phyloP scores from a whole-genome alignment of 2,329 filamentous ascomycete species.

The Chaetothyriales sp. region DNA sequence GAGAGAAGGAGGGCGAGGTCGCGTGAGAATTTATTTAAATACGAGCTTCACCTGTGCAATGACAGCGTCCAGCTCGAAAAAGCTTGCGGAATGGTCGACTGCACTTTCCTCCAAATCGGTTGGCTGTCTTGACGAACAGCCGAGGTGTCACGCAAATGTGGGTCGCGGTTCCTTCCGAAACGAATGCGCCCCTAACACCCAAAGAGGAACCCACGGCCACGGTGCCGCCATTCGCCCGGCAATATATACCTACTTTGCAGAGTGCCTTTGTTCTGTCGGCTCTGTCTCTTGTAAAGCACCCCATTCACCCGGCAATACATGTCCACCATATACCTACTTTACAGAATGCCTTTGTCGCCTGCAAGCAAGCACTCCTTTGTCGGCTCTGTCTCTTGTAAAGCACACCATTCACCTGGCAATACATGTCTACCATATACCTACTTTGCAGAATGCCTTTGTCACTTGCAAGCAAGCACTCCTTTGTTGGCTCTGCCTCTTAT shows the following conservation, averaged over 20 bases:
- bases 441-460: too few relatives aligned
- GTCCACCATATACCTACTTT: too few relatives aligned
- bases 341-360: too few relatives aligned
- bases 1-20: background rate
- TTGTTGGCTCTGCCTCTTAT: too few relatives aligned
- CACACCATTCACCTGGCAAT: too few relatives aligned
- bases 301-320: too few relatives aligned
- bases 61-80: background rate
- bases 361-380: too few relatives aligned
- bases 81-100: background rate
- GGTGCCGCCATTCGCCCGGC: too few relatives aligned
- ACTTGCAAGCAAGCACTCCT: too few relatives aligned
- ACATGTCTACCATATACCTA: too few relatives aligned
- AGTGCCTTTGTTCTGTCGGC: too few relatives aligned
- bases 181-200: background rate
- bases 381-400: background rate
- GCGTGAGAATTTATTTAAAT: background rate
- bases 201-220: background rate
- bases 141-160: background rate
- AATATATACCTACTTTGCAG: too few relatives aligned
- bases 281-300: background rate
- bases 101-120: background rate
- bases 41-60: background rate
- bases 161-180: background rate
- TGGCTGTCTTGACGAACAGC: background rate